Percentiles rank a stretch among this genome's conserved stretches.
phyloP scores from a whole-genome alignment of 2,329 filamentous ascomycete species.

The Sporothrix protearum region DNA sequence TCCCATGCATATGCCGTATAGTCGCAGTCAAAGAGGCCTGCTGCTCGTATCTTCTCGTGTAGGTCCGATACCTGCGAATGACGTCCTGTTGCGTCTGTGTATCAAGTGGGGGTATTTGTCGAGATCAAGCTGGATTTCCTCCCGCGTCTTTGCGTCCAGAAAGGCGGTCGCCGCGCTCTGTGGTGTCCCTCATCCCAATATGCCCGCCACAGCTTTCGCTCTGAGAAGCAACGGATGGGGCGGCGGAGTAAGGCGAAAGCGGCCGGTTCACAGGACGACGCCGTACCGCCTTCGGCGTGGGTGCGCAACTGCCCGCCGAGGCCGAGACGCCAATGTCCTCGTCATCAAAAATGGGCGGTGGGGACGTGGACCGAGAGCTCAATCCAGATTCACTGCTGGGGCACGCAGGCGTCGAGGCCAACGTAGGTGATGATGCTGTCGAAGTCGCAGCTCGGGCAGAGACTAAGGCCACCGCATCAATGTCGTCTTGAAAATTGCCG shows the following conservation, averaged over 20 bases:
- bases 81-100: slow-evolving; percentile 69
- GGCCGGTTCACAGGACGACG: slow-evolving; percentile 1
- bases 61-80: slow-evolving; percentile 75
- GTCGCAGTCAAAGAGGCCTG: slow-evolving; percentile 79
- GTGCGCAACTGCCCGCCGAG: not conserved
- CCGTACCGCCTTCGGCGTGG: not conserved
- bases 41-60: slow-evolving; percentile 65
- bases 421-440: not conserved
- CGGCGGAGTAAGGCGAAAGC: slow-evolving; percentile 50
- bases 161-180: slow-evolving; percentile 49
- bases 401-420: not conserved
- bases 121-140: slow-evolving; percentile 72
- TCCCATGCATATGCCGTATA: slow-evolving; percentile 78
- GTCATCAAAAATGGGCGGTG: slow-evolving; percentile 50
- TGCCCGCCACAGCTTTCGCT: not conserved
- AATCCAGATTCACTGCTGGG: slow-evolving; percentile 20
- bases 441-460: not conserved
- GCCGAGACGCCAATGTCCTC: slow-evolving; percentile 24
- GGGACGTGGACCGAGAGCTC: slow-evolving; percentile 37
- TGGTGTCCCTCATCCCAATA: slow-evolving; percentile 34
- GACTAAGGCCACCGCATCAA: slow-evolving; percentile 27
- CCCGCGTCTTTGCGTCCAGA: slow-evolving; percentile 67
- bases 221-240: slow-evolving; percentile 46
- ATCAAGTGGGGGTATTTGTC: slow-evolving; percentile 76
- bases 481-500: slow-evolving; percentile 60